Percentiles rank a stretch among this genome's conserved stretches.
Conservation (phyloP, 2,329 filamentous ascomycete genomes). For the Aureobasidium musti region DNA sequence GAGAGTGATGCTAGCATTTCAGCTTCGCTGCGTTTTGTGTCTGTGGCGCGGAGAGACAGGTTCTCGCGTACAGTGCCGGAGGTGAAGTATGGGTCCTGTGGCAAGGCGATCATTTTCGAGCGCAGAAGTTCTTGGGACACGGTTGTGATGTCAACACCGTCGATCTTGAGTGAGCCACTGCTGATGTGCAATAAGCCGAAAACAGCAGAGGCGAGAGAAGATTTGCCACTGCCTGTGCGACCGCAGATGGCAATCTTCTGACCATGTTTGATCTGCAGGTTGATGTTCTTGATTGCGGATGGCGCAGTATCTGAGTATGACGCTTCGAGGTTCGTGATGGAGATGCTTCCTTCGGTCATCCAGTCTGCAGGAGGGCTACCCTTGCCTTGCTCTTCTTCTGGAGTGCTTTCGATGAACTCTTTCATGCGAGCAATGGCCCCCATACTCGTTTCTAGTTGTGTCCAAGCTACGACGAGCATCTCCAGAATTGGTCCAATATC, state of each 20-base stretch:
- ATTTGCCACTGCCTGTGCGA: slow-evolving; percentile 58
- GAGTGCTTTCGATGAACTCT: slow-evolving; percentile 52
- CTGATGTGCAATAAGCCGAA: slow-evolving; percentile 53
- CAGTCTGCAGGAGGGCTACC: slow-evolving; percentile 66
- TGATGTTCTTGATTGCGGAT: slow-evolving; percentile 51
- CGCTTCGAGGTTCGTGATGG: slow-evolving; percentile 64
- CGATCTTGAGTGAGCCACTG: slow-evolving; percentile 50
- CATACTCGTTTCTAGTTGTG: slow-evolving; percentile 59
- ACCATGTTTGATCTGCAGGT: slow-evolving; percentile 51
- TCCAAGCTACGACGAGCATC: slow-evolving; percentile 57
- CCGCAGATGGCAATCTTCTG: slow-evolving; percentile 57
- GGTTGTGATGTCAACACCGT: slow-evolving; percentile 51
- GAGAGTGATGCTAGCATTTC: slow-evolving; percentile 49
- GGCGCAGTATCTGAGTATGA: slow-evolving; percentile 36
- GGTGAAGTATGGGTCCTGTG: slow-evolving; percentile 57
- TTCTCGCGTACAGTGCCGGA: slow-evolving; percentile 53
- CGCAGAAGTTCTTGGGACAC: slow-evolving; percentile 52
- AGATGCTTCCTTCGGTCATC: slow-evolving; percentile 72
- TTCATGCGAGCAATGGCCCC: slow-evolving; percentile 59
- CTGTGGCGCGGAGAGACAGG: slow-evolving; percentile 47
- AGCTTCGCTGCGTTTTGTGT: slow-evolving; percentile 41
- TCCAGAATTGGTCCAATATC: slow-evolving; percentile 56
- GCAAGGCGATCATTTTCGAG: slow-evolving; percentile 50
- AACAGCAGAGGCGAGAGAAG: slow-evolving; percentile 52
- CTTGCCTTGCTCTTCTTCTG: slow-evolving; percentile 59